Evolutionary conservation across 1,139 yeast species (phyloP).

Genomic region (Saccharomycopsis phalli): DNA sequence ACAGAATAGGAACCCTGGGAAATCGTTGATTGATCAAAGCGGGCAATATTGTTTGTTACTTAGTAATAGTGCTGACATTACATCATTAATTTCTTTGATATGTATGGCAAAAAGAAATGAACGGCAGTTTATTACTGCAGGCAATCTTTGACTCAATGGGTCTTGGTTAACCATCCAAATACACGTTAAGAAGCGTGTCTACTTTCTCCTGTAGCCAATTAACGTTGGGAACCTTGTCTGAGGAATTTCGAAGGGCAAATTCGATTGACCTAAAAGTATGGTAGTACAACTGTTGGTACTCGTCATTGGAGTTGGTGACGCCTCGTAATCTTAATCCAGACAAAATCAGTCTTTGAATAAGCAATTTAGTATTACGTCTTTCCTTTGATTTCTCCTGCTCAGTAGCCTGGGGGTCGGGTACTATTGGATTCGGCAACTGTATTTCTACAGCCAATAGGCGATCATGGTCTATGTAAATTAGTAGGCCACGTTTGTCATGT

Average conservation of each 20-base stretch:
- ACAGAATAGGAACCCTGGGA: too few species aligned
- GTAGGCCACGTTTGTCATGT: background rate
- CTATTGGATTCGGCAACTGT: too few species aligned
- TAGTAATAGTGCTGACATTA: too few species aligned
- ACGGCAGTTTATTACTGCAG: too few species aligned
- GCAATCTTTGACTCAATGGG: too few species aligned
- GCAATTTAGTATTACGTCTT: slow-evolving; percentile 13
- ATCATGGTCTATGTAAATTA: background rate
- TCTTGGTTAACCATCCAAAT: slow-evolving; percentile 6
- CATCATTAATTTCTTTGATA: too few species aligned
- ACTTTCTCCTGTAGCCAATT: slow-evolving; percentile 23
- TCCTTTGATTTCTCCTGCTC: background rate
- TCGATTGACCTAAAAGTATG: slow-evolving; percentile 23
- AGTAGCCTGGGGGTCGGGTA: background rate
- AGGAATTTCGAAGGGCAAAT: slow-evolving; percentile 22
- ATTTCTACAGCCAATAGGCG: background rate
- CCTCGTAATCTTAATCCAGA: slow-evolving; percentile 24
- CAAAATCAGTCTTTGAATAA: slow-evolving; percentile 22
- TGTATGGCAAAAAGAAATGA: too few species aligned
- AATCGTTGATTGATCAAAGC: too few species aligned
- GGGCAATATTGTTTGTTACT: too few species aligned
- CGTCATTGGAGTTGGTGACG: slow-evolving; percentile 21
- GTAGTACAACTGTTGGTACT: slow-evolving; percentile 23
- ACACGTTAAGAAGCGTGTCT: slow-evolving; percentile 22
- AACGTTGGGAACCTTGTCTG: slow-evolving; percentile 21